phyloP scores from a whole-genome alignment of 805 yeast species.

The Candida sanyiensis region DNA sequence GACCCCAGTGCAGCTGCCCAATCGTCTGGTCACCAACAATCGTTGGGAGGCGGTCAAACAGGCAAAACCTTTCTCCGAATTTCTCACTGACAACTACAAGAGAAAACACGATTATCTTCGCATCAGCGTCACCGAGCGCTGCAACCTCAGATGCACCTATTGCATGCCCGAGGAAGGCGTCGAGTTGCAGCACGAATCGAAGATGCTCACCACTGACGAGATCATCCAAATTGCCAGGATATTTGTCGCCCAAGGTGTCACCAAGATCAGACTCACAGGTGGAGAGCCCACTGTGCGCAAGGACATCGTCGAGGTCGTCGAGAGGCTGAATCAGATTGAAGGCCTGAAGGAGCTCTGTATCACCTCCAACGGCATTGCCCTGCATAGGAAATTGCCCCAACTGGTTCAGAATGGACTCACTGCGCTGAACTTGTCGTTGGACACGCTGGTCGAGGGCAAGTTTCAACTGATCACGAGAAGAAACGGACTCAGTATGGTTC shows the following conservation, averaged over 20 bases:
- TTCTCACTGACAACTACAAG: conserved; percentile 39
- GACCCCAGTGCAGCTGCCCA: conserved; percentile 12
- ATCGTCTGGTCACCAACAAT: background rate
- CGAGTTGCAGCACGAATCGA: conserved; percentile 37
- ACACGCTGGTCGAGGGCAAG: conserved; percentile 47
- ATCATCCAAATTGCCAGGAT: conserved; percentile 37
- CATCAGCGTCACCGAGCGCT: conserved; percentile 46
- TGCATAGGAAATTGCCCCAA: conserved; percentile 42
- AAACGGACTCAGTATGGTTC: conserved; percentile 41
- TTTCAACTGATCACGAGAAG: conserved; percentile 43
- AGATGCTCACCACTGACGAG: conserved; percentile 39
- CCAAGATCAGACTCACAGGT: conserved; percentile 47
- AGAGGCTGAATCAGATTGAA: conserved; percentile 30
- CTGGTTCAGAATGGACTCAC: conserved; percentile 39
- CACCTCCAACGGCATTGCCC: conserved; percentile 47
- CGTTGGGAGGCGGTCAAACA: conserved; percentile 14
- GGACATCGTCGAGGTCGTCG: conserved; percentile 41
- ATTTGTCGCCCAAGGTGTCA: conserved; percentile 45
- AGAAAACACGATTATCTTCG: conserved; percentile 45
- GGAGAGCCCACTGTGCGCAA: conserved; percentile 53
- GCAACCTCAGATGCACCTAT: conserved; percentile 42
- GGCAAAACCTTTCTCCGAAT: conserved; percentile 33
- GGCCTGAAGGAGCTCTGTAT: conserved; percentile 45
- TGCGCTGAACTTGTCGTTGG: conserved; percentile 42
- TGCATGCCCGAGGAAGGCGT: conserved; percentile 58